Evolutionary conservation across 352 stramenopile genomes (phyloP).

Genomic region (Globisporangium ultimum): DNA sequence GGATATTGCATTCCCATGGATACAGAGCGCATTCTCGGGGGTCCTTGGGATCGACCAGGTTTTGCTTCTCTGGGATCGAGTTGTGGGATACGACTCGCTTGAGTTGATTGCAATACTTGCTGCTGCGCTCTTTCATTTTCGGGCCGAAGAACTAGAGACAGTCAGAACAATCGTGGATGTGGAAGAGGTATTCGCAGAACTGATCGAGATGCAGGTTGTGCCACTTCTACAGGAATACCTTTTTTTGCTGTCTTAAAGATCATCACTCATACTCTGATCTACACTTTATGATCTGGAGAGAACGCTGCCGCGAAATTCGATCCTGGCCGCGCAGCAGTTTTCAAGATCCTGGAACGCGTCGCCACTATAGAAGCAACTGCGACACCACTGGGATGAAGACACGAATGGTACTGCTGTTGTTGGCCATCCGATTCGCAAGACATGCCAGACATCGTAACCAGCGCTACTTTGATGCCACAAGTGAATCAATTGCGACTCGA

Average conservation of each 20-base stretch:
- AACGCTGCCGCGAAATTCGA: too few species aligned
- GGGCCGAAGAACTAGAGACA: conserved; percentile 44
- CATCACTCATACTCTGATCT: too few species aligned
- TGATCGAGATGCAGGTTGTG: conserved; percentile 66
- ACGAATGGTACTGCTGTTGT: too few species aligned
- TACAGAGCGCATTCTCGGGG: conserved; percentile 75
- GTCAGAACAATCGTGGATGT: conserved; percentile 47
- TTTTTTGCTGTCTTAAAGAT: conserved; percentile 36
- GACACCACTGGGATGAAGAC: too few species aligned
- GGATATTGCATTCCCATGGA: conserved; percentile 77
- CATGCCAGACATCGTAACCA: too few species aligned
- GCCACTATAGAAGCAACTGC: too few species aligned
- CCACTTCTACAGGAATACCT: conserved; percentile 73
- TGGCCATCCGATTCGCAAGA: too few species aligned
- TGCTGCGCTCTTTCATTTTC: conserved; percentile 70
- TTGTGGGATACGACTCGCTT: conserved; percentile 67
- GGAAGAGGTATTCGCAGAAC: conserved; percentile 60
- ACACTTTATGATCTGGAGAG: too few species aligned
- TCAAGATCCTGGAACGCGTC: too few species aligned
- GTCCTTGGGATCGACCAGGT: conserved; percentile 73
- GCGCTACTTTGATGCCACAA: too few species aligned
- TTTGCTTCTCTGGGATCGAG: conserved; percentile 73
- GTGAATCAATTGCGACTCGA: not conserved
- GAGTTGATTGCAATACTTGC: conserved; percentile 68
- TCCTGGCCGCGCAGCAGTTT: too few species aligned